These are phyloP conservation scores for Zoysia pacifica DNA, from an alignment of 176 grass and related monocot species.

Conservation along the genomic window DNA sequence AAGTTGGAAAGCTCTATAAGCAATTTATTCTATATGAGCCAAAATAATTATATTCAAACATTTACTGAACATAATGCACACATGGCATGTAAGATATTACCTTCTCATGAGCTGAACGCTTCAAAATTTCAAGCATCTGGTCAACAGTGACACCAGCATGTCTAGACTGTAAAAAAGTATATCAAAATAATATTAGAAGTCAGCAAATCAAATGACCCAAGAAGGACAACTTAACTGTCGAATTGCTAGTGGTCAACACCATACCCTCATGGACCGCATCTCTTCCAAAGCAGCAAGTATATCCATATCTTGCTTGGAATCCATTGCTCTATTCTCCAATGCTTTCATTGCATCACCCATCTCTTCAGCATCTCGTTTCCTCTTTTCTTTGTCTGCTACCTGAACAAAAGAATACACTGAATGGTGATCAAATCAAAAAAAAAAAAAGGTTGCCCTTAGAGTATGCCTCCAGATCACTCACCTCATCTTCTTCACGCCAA, in stretches of 20 bases:
- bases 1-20: neutral
- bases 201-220: neutral
- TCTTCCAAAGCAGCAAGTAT: slow-evolving; percentile 62
- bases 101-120: slow-evolving; percentile 61
- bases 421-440: neutral
- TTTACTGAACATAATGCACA: slow-evolving; percentile 1
- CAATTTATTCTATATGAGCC: neutral
- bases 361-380: slow-evolving; percentile 64
- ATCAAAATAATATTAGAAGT: slow-evolving; percentile 37
- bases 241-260: neutral
- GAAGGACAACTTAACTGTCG: neutral
- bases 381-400: slow-evolving; percentile 66
- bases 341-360: slow-evolving; percentile 81
- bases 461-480: slow-evolving; percentile 33
- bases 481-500: slow-evolving; percentile 68
- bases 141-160: slow-evolving; percentile 88
- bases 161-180: slow-evolving; percentile 64
- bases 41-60: neutral
- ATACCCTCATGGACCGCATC: slow-evolving; percentile 64
- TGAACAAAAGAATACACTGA: slow-evolving; percentile 25
- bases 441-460: neutral
- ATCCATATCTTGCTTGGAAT: slow-evolving; percentile 63
- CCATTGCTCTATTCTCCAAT: slow-evolving; percentile 55
- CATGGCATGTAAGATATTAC: slow-evolving; percentile 33
- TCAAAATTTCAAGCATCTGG: slow-evolving; percentile 88